Percentiles rank a stretch among this genome's conserved stretches.
These are phyloP conservation scores for Cutaneotrichosporon sp. DNA, from an alignment of 1,284 basidiomycete genomes.

Conservation along the genomic window DNA sequence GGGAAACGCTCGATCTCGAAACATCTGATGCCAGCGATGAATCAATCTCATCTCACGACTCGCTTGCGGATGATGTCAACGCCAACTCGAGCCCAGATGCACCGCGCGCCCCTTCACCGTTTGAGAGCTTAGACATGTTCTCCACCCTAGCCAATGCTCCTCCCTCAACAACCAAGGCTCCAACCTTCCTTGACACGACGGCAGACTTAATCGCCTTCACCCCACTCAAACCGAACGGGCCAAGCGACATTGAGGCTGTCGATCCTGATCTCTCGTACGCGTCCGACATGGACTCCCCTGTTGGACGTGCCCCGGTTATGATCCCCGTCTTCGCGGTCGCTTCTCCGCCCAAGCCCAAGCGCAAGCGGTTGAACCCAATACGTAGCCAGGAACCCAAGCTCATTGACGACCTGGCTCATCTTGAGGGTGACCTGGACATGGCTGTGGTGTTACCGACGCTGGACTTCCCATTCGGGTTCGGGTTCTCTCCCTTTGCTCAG, in stretches of 20 bases:
- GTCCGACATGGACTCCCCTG: conserved; percentile 34
- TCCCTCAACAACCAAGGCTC: not conserved
- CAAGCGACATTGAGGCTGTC: conserved; percentile 14
- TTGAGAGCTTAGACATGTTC: conserved; percentile 5
- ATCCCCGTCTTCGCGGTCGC: conserved; percentile 30
- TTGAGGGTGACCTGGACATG: not conserved
- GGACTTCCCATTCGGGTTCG: conserved; percentile 12
- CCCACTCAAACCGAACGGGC: conserved; percentile 4
- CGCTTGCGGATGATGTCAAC: not conserved
- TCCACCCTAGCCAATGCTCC: not conserved
- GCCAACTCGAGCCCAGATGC: not conserved
- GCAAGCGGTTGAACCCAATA: not conserved
- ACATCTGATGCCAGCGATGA: not conserved
- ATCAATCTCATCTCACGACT: not conserved
- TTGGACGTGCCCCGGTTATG: conserved; percentile 40
- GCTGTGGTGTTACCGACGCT: conserved; percentile 9
- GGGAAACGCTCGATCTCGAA: not conserved
- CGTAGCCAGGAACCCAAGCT: conserved; percentile 8
- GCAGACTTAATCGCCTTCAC: conserved; percentile 7
- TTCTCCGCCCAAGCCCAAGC: conserved; percentile 11
- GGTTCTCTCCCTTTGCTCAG: not conserved
- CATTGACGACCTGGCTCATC: not conserved
- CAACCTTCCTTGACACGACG: conserved; percentile 9
- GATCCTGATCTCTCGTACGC: conserved; percentile 18
- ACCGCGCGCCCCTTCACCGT: not conserved